Evolutionary conservation across 148 eudicot species (phyloP).

Genomic region (Dysphania ambrosioides): DNA sequence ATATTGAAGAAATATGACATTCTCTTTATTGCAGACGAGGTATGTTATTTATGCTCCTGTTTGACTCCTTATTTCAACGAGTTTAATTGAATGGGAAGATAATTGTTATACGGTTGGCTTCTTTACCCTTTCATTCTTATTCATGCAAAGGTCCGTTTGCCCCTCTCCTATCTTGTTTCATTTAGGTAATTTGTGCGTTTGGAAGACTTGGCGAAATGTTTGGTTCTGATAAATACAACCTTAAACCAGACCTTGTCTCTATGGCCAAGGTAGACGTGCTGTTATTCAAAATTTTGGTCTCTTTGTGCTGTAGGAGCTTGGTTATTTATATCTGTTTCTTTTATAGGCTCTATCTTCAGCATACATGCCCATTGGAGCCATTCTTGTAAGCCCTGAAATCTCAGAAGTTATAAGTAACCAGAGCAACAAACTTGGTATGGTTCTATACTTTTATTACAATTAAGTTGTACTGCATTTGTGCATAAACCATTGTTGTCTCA

Average conservation of each 20-base stretch:
- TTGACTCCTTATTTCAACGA: not conserved
- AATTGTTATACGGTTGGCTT: not conserved
- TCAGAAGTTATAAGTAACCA: constrained; percentile 78
- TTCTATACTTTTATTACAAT: not conserved
- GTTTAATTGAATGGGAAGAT: too few species aligned
- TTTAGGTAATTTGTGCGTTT: constrained; percentile 87
- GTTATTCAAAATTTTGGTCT: not conserved
- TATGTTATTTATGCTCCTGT: constrained; percentile 25
- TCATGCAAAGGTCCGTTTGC: constrained; percentile 13
- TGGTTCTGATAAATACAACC: constrained; percentile 86
- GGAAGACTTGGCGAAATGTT: constrained; percentile 97
- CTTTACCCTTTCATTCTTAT: constrained; percentile 1
- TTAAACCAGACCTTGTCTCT: constrained; percentile 94
- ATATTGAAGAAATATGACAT: constrained; percentile 88
- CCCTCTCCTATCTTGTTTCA: not conserved
- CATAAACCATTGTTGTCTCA: not conserved
- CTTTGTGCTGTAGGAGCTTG: not conserved
- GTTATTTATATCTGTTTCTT: constrained; percentile 5
- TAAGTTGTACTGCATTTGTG: not conserved
- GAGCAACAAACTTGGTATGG: constrained; percentile 89
- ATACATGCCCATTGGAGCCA: constrained; percentile 96
- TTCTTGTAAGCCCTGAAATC: constrained; percentile 83
- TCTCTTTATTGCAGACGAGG: constrained; percentile 97
- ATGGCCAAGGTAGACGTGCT: constrained; percentile 64
- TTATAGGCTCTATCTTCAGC: constrained; percentile 89